Evolutionary conservation across 768 basidiomycete species (phyloP), one percentile per base, ranked within the genome.

Genomic region (Xerocomus potaroensis): DNA sequence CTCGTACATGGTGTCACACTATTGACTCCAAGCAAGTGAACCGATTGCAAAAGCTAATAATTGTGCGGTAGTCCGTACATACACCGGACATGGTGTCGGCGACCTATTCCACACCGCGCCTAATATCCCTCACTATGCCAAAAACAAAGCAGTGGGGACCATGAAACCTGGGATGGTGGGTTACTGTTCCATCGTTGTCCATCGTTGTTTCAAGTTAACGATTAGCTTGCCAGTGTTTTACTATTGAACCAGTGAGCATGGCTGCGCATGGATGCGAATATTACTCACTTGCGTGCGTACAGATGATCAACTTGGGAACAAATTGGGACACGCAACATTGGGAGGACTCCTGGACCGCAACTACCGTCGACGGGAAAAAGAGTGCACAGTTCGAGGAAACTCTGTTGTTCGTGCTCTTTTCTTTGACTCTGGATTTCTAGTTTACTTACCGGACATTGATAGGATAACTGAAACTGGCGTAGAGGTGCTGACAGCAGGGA

Each of bases 341-440:
- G 93, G 85, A 86, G 26, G 92, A 95, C 65, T 84, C 91, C 61
- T 98, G 95, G 95, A 98, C 95, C 3, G 91, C 94, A 1, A 91
- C 87, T 18, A 99, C 96, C 5, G 67, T 77, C 11, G 95, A 97
- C 67, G 95, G 93, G 19, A 87, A 87, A 64, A 74, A 78, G 46
- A 93, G 90, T 50, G 96, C 96, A 1, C 96, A 99, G 61, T 99
- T 97, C 62, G 96, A 99, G 65, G 96, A 99, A 60, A 97, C 95
- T 1, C 71, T 99, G 29, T 67, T 99, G 93, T 94, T 60, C 58
- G 91, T 78, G 31, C 41, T 18, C 14, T 41, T 14, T 45, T 43
- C n/a, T 15, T 34, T 55, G 34, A 30, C 29, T 36, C 38, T 21
- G 30, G 35, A 41, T 22, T 39, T 31, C 21, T 22, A 24, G n/a